phyloP scores from a whole-genome alignment of 2,329 filamentous ascomycete species.

The Cercospora nicotianae region DNA sequence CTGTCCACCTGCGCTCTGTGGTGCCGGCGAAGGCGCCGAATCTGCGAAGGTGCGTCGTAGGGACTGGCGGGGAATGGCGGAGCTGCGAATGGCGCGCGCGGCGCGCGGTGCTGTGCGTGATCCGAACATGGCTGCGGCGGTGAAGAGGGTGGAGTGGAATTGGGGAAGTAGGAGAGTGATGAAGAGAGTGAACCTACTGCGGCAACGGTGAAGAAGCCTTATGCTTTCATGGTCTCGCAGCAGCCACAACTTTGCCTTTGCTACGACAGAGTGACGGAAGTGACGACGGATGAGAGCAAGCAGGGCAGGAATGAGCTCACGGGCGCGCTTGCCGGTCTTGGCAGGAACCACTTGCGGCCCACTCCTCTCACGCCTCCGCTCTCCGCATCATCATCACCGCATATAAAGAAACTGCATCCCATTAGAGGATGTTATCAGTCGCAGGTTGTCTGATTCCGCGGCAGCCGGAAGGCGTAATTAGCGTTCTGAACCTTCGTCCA shows the following conservation, averaged over 20 bases:
- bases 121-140: slow-evolving; percentile 14
- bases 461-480: no score
- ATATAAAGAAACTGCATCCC: not conserved
- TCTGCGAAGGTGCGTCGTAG: slow-evolving; percentile 19
- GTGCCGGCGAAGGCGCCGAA: slow-evolving; percentile 11
- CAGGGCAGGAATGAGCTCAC: not conserved
- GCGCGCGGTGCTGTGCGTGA: slow-evolving; percentile 22
- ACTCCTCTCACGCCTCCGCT: not conserved
- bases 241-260: not conserved
- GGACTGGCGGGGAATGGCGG: not conserved
- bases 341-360: not conserved
- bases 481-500: no score
- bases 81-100: slow-evolving; percentile 15
- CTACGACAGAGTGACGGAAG: slow-evolving; percentile 1
- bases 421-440: no score
- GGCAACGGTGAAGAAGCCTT: not conserved
- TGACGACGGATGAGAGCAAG: not conserved
- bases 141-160: not conserved
- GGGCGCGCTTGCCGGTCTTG: not conserved
- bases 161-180: not conserved
- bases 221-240: not conserved
- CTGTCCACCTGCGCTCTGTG: slow-evolving; percentile 14
- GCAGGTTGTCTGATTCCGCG: no score
- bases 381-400: not conserved
- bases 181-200: not conserved